Base-by-base conservation (phyloP, 257 asterid species). In the Plectranthus barbatus region DNA sequence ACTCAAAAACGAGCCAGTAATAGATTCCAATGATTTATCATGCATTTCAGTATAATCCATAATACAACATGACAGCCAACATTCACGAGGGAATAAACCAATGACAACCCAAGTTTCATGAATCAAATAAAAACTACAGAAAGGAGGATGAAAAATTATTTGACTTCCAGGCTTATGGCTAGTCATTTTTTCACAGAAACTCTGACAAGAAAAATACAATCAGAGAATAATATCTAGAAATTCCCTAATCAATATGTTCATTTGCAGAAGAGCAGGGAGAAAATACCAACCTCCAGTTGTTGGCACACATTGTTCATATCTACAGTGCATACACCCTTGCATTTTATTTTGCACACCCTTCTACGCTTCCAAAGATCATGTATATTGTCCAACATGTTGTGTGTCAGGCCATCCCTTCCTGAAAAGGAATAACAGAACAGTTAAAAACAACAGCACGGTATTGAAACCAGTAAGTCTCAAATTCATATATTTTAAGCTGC, bases 341-440 rank as follows among this genome's bases (percentile, higher is more conserved):
- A 92, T 73, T 84, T 92, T 66, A 92, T 86, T 71, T 86, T 92
- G 81, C 97, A 89, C 56, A 86, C 94, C 74, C 96, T 76, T 67
- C 84, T 67, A 33, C 97, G 81, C 77, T 92, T 92, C 97, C 99
- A 92, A 53, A 52, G 99, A 58, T 93, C 97, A 64, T 92, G 96
- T 64, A 89, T 79, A 49, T 92, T 92, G 37, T 92, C 99, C 86
- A 89, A 69, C 97, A 92, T 89, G 80, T 89, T 92, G 71, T 92
- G 99, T 3, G 97, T 86, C 67, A 92, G 77, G 56, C 97, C 96
- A 82, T 89, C 99, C 80, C 99, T 86, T 39, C 97, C 97, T 92
- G 75, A 51, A 60, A 52, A 60, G 9, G 21, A 37, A n/a, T n/a
- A n/a, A n/a, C n/a, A n/a, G n/a, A n/a, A n/a, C n/a, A n/a, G n/a